Percentiles rank a stretch among this genome's conserved stretches.
Conservation (phyloP, 495 filamentous ascomycete species). For the Hypomontagnella submonticulosa region DNA sequence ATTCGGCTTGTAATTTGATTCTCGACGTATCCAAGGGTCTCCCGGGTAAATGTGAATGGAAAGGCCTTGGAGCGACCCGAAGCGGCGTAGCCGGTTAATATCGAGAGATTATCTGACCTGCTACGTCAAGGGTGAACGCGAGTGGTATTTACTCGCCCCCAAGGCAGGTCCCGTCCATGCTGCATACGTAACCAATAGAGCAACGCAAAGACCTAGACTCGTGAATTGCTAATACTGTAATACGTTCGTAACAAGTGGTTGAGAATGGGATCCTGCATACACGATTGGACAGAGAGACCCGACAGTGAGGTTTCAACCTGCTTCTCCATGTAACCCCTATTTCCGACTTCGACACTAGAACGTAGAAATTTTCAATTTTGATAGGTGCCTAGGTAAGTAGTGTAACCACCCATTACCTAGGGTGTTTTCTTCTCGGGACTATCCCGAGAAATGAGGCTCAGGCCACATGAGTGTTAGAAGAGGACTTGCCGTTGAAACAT, state of each 20-base stretch:
- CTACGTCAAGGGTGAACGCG: constrained; percentile 3
- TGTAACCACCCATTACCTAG: no score
- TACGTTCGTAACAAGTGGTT: background rate
- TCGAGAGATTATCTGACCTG: constrained; percentile 1
- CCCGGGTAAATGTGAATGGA: constrained; percentile 9
- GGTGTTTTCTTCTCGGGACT: no score
- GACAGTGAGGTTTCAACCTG: constrained; percentile 5
- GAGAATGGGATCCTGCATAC: constrained; percentile 15
- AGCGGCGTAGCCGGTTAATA: constrained; percentile 17
- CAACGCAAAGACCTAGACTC: background rate
- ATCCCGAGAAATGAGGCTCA: constrained; percentile 20
- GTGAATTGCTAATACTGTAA: constrained; percentile 11
- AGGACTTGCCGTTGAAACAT: background rate
- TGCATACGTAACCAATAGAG: background rate
- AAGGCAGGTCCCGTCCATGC: background rate
- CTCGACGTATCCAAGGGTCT: background rate
- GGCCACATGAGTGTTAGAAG: constrained; percentile 5
- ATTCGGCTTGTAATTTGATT: constrained; percentile 3
- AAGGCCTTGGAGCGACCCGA: background rate
- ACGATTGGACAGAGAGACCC: constrained; percentile 18
- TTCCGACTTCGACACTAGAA: background rate
- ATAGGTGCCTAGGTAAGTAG: no score
- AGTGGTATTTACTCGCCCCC: background rate
- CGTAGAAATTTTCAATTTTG: no score
- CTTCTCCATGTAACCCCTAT: background rate